Evolutionary conservation across 257 asterid species (phyloP).

Genomic region (Nicotiana tomentosiformis): DNA sequence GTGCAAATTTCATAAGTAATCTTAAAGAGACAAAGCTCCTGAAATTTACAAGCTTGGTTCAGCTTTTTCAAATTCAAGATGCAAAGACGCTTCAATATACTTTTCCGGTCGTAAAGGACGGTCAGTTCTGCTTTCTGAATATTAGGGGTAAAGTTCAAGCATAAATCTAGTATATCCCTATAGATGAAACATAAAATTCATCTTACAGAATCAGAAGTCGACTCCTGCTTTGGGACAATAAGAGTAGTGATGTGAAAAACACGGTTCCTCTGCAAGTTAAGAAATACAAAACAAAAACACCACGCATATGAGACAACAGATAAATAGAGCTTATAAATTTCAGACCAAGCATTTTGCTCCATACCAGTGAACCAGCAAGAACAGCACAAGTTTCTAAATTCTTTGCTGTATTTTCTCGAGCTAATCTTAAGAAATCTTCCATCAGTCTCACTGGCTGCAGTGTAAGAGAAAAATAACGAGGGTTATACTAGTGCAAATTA

Average conservation of each 20-base stretch:
- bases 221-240: constrained; percentile 94
- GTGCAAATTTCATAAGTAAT: neutral
- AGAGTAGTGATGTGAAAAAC: constrained; percentile 80
- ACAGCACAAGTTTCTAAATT: constrained; percentile 93
- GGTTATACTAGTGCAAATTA: constrained; percentile 16
- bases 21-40: neutral
- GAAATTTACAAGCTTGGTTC: neutral
- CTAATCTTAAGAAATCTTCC: constrained; percentile 89
- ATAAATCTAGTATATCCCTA: neutral
- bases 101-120: neutral
- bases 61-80: neutral
- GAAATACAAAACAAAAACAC: constrained; percentile 17
- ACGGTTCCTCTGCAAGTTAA: constrained; percentile 66
- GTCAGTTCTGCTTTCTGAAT: neutral
- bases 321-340: neutral
- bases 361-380: constrained; percentile 97
- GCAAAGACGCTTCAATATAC: neutral
- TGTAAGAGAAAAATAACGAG: constrained; percentile 18
- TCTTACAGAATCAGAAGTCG: constrained; percentile 90
- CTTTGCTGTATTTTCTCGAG: constrained; percentile 61
- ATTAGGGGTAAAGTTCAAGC: constrained; percentile 13
- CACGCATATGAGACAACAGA: neutral
- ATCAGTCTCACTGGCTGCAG: constrained; percentile 82
- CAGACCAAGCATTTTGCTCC: neutral
- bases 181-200: neutral